These are phyloP conservation scores for Macrolepiota albuminosa DNA, from an alignment of 768 basidiomycete species.

Conservation along the genomic window DNA sequence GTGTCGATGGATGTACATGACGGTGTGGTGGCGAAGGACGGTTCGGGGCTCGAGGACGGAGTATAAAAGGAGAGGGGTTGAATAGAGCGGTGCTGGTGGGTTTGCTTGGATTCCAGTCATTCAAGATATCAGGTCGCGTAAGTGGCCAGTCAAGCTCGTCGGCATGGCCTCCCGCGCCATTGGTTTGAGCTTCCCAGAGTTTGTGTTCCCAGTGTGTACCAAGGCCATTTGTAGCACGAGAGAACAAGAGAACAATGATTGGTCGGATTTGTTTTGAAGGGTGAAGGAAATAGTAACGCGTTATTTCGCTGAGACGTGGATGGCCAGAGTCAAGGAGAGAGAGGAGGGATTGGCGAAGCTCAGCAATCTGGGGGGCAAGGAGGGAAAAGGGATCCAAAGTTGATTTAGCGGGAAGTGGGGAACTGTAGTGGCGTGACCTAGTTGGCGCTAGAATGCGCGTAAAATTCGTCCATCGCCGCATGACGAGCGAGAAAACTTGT, in stretches of 20 bases:
- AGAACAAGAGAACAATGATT: conserved; percentile 78
- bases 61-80: conserved; percentile 33
- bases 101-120: conserved; percentile 85
- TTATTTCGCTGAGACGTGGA: conserved; percentile 76
- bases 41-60: conserved; percentile 22
- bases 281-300: conserved; percentile 89
- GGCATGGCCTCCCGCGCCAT: conserved; percentile 42
- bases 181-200: conserved; percentile 46
- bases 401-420: neutral
- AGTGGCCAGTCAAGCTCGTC: conserved; percentile 70
- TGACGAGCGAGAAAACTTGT: conserved; percentile 6
- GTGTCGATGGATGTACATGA: conserved; percentile 12
- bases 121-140: conserved; percentile 70
- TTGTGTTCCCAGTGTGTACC: conserved; percentile 58
- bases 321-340: conserved; percentile 78
- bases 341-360: conserved; percentile 65
- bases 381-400: conserved; percentile 63
- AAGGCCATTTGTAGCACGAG: conserved; percentile 88
- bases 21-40: conserved; percentile 25
- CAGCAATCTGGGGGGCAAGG: conserved; percentile 62
- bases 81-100: conserved; percentile 58
- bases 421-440: conserved; percentile 7
- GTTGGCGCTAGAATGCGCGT: conserved; percentile 10
- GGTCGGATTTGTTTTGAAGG: conserved; percentile 90
- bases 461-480: conserved; percentile 14